A percentile compares a stretch with the other conserved stretches of the same genome.
Evolutionary conservation across 2,329 filamentous ascomycete genomes (phyloP).

Genomic region (Fusarium sp.): DNA sequence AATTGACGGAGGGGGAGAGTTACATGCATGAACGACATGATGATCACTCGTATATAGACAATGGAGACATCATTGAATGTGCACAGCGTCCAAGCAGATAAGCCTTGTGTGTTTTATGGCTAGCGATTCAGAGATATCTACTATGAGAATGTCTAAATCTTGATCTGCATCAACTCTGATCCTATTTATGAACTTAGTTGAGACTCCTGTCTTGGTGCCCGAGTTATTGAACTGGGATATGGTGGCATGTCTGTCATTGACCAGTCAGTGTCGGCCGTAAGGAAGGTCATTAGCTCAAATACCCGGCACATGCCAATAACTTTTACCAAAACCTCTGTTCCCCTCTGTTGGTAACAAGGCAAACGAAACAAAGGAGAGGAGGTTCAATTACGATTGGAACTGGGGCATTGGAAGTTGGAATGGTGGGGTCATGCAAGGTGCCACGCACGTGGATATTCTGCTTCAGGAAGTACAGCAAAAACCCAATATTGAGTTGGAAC

Average conservation of each 20-base stretch:
- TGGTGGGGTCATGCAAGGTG: neutral
- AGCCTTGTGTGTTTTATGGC: neutral
- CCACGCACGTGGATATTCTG: neutral
- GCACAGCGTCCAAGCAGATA: neutral
- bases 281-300: neutral
- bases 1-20: slow-evolving; percentile 30
- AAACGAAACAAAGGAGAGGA: neutral
- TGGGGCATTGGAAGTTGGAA: neutral
- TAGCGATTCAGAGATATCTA: neutral
- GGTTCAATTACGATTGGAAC: neutral
- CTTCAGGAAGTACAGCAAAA: neutral
- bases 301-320: neutral
- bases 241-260: neutral
- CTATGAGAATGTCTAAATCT: neutral
- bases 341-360: neutral
- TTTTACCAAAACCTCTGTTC: neutral
- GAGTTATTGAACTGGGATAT: neutral
- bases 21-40: slow-evolving; percentile 39
- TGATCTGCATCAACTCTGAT: neutral
- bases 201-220: neutral
- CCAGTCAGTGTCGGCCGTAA: neutral
- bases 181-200: neutral
- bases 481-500: neutral
- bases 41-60: slow-evolving; percentile 40
- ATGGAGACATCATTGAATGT: slow-evolving; percentile 33